Percentiles rank a stretch among this genome's conserved stretches.
These are phyloP conservation scores for Malus hybrid DNA, from an alignment of 331 rosid genomes.

Conservation along the genomic window DNA sequence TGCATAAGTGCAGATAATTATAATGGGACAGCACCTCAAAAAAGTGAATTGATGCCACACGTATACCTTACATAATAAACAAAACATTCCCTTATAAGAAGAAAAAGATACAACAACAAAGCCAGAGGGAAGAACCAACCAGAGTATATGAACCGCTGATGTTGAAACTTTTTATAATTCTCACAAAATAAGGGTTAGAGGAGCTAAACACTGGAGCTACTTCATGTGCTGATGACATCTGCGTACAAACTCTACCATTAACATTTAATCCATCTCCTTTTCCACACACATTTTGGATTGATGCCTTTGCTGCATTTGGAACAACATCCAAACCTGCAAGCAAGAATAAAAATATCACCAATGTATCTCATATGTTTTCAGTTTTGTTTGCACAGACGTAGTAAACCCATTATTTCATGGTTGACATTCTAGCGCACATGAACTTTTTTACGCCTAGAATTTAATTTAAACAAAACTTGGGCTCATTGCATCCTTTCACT, in stretches of 20 bases:
- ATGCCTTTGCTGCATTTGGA: slow-evolving; percentile 32
- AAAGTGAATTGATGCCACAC: neutral
- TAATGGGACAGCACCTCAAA: neutral
- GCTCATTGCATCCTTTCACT: too few species aligned
- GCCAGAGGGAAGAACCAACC: slow-evolving; percentile 47
- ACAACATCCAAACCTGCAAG: slow-evolving; percentile 30
- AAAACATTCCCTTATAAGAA: neutral
- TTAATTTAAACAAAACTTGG: too few species aligned
- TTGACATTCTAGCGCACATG: neutral
- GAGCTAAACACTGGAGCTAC: slow-evolving; percentile 69
- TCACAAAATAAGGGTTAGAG: slow-evolving; percentile 62
- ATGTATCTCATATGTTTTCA: neutral
- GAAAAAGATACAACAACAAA: neutral
- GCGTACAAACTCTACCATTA: slow-evolving; percentile 35
- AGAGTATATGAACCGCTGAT: slow-evolving; percentile 82
- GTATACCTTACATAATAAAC: neutral
- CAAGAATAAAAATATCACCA: slow-evolving; percentile 2
- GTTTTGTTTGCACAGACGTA: neutral
- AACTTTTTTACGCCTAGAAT: too few species aligned
- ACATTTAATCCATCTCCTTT: slow-evolving; percentile 32
- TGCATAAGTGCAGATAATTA: neutral
- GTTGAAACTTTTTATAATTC: slow-evolving; percentile 90
- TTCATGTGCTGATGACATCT: slow-evolving; percentile 45
- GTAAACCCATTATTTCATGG: neutral
- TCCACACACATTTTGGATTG: slow-evolving; percentile 31